Percentiles rank a stretch among this genome's conserved stretches.
phyloP scores from a whole-genome alignment of 164 flowering plant genomes.

The Piper longum region DNA sequence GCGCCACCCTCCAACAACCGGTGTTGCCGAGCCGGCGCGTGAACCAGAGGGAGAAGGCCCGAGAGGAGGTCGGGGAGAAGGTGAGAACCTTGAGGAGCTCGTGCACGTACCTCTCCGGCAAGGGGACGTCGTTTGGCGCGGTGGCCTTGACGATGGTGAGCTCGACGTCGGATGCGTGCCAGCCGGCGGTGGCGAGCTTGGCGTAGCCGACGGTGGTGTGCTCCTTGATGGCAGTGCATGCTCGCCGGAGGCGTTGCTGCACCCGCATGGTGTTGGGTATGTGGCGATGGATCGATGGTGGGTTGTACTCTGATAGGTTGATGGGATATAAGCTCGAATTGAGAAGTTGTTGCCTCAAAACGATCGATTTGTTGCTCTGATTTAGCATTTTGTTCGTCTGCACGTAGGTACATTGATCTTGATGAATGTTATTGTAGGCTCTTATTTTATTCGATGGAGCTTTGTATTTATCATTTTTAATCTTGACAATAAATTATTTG shows the following conservation, averaged over 20 bases:
- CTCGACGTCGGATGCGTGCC: conserved; percentile 27
- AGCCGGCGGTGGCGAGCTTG: conserved; percentile 28
- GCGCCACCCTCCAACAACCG: conserved; percentile 45
- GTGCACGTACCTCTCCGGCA: conserved; percentile 31
- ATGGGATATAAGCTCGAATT: too few relatives aligned
- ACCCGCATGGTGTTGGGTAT: background rate
- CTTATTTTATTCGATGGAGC: too few relatives aligned
- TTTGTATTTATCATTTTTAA: too few relatives aligned
- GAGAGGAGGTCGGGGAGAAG: conserved; percentile 27
- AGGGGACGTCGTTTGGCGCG: conserved; percentile 37
- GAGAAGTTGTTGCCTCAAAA: too few relatives aligned
- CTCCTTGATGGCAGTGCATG: conserved; percentile 30
- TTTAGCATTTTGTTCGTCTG: too few relatives aligned
- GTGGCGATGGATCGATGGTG: too few relatives aligned
- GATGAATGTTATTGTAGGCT: too few relatives aligned
- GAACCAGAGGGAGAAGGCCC: conserved; percentile 32
- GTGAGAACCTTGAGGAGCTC: conserved; percentile 38
- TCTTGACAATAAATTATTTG: too few relatives aligned
- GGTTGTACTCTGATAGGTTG: too few relatives aligned
- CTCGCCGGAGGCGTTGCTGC: conserved; percentile 26
- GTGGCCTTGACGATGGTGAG: conserved; percentile 43
- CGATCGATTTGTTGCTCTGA: too few relatives aligned
- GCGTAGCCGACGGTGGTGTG: conserved; percentile 32
- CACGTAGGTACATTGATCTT: too few relatives aligned
- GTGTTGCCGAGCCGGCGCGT: conserved; percentile 38